Evolutionary conservation across 2,329 filamentous ascomycete genomes (phyloP).

Genomic region (Fusarium napiforme): DNA sequence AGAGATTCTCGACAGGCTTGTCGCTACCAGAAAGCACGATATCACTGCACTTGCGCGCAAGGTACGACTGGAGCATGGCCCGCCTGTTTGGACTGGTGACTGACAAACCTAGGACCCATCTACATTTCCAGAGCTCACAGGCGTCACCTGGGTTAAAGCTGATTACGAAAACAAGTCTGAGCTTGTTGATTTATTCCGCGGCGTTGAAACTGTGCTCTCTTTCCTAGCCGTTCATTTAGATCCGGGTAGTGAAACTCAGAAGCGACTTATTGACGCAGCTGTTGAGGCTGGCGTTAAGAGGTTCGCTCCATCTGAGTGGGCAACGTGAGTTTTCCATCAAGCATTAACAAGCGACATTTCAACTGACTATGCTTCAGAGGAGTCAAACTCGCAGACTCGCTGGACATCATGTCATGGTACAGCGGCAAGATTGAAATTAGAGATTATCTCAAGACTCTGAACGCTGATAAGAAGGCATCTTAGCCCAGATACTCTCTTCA

Average conservation of each 20-base stretch:
- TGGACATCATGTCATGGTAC: constrained; percentile 8
- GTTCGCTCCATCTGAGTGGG: constrained; percentile 17
- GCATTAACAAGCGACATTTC: too few relatives aligned
- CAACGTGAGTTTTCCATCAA: not conserved
- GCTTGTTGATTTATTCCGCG: not conserved
- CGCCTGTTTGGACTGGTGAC: fast-evolving
- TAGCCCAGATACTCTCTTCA: fast-evolving
- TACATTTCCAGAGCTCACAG: not conserved
- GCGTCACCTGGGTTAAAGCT: not conserved
- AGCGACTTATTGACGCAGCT: constrained; percentile 5
- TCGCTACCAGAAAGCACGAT: not conserved
- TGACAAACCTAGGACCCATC: not conserved
- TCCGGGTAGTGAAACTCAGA: not conserved
- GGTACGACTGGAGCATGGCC: fast-evolving
- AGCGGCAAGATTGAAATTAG: constrained; percentile 3
- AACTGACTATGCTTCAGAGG: not conserved
- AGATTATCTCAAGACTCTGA: not conserved
- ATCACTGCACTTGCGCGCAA: not conserved
- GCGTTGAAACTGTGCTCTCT: not conserved
- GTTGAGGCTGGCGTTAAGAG: not conserved
- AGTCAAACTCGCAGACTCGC: not conserved
- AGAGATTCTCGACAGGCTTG: constrained; percentile 7
- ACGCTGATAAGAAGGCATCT: not conserved
- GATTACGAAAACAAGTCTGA: not conserved
- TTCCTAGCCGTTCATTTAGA: constrained; percentile 5